Evolutionary conservation across 805 yeast species (phyloP), one percentile per base, ranked within the genome.

Genomic region (Saccharomycopsis oosterbeekiorum): DNA sequence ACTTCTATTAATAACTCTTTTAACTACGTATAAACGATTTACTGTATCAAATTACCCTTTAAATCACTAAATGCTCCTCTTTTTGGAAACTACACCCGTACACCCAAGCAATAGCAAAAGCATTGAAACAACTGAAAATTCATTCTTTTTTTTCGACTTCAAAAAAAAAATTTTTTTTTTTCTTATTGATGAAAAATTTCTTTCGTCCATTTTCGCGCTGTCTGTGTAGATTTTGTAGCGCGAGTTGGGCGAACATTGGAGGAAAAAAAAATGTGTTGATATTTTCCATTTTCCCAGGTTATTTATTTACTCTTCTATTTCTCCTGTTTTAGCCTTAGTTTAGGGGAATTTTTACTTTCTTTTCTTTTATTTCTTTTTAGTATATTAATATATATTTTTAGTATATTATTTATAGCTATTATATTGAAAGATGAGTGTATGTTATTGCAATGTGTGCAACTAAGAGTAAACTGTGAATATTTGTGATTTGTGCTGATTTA

Each of bases 161-260:
- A 21, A 24, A 47, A 47, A 47, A 42, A 42, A 42, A 42, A 8
- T n/a, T 43, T 43, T 42, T 43, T 47, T 47, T 24, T 47, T 47
- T 21, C 14, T 47, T 21, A 47, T 47, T 34, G 53, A 47, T 47
- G 53, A 47, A 47, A 47, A 47, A 47, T 47, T 47, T 47, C 53
- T 47, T 47, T 47, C 53, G 53, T 47, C 53, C 53, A 47, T 47
- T 47, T 47, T 47, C 26, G 21, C 19, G 53, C 53, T 47, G 53
- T 47, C 53, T 47, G 53, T 6, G 21, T 24, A 47, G 53, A 24
- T 15, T 47, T 24, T 24, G 4, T 24, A 47, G 19, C 50, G 50
- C 50, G 19, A 24, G 53, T 47, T 47, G 53, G 53, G 53, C 53
- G 53, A 47, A 47, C 11, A 47, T 47, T 47, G 53, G 53, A 47